Evolutionary conservation across 23 red algal species (phyloP), one percentile per base, ranked within the genome.

Genomic region (Chondrus crispus): DNA sequence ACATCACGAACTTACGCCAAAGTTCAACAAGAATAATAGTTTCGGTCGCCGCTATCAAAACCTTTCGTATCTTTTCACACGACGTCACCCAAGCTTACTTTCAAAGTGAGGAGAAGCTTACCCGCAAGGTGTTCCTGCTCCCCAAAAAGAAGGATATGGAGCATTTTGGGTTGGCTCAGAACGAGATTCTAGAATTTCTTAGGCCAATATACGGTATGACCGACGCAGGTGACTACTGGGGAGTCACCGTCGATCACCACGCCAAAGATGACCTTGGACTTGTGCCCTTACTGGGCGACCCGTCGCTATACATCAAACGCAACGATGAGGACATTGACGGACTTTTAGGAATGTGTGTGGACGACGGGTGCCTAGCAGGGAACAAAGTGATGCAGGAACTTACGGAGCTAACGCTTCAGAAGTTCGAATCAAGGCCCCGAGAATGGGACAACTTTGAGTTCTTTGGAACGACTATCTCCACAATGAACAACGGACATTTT

Each of bases 161-260:
- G 29, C 28, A 62, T 66, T 0, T 84, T 62, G 80, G 1, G 0
- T 10, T 84, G 36, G 24, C 30, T 9, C 47, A 74, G 24, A 0
- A 66, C 24, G 1, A 84, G 24, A 1, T 22, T 26, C 52, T 84
- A 30, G 62, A 87, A 49, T 73, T 87, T 9, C 24, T 87, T 26
- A 29, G 2, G 22, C 60, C 83, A 18, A 13, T 74, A 0, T 87
- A 87, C 29, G 83, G 83, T 11, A 69, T 74, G 1, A 76, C 19
- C 41, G 37, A 87, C 43, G 12, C 83, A 41, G 83, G 83, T 45
- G 83, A 87, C 41, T 87, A 87, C 1, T 87, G 83, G 82, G 35
- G 62, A 19, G 39, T 0, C 29, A 74, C 83, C 37, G 47, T 87
- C 19, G 16, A 40, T 24, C 22, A 22, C 33, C 84, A 88, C 47